Conservation (phyloP, 75 land plant species). For the Larix kaempferi region DNA sequence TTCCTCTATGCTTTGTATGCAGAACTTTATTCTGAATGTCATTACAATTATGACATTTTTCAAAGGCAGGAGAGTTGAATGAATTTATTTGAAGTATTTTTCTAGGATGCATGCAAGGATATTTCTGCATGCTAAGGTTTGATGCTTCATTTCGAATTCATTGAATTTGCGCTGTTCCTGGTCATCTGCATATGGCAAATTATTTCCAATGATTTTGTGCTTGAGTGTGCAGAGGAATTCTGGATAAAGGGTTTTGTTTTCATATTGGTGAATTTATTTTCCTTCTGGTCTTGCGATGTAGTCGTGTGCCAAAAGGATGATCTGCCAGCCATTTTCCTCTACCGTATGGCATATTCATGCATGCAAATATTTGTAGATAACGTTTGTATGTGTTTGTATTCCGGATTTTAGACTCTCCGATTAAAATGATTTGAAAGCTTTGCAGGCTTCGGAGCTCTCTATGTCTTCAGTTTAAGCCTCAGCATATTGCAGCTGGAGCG, state of each 20-base stretch:
- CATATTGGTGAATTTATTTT: background rate
- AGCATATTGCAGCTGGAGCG: conserved; percentile 82
- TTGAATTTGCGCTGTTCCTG: background rate
- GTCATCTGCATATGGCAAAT: background rate
- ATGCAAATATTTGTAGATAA: background rate
- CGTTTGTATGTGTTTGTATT: background rate
- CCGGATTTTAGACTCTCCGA: background rate
- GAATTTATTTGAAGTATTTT: conserved; percentile 1
- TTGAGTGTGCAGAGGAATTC: background rate
- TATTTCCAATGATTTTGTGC: background rate
- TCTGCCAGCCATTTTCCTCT: background rate
- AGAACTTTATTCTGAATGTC: background rate
- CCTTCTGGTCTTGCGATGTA: background rate
- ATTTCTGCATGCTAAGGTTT: background rate
- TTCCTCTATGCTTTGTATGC: background rate
- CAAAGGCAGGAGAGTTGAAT: background rate
- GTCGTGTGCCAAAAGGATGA: background rate
- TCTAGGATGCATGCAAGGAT: background rate
- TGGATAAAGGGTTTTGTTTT: background rate
- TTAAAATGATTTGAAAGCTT: conserved; percentile 6
- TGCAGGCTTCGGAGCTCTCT: conserved; percentile 68
- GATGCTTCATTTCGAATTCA: background rate
- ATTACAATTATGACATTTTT: background rate
- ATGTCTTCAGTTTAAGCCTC: conserved; percentile 78
- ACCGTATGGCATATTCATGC: background rate